phyloP scores from a whole-genome alignment of 208 protist species.

The Phytomonas sp. region DNA sequence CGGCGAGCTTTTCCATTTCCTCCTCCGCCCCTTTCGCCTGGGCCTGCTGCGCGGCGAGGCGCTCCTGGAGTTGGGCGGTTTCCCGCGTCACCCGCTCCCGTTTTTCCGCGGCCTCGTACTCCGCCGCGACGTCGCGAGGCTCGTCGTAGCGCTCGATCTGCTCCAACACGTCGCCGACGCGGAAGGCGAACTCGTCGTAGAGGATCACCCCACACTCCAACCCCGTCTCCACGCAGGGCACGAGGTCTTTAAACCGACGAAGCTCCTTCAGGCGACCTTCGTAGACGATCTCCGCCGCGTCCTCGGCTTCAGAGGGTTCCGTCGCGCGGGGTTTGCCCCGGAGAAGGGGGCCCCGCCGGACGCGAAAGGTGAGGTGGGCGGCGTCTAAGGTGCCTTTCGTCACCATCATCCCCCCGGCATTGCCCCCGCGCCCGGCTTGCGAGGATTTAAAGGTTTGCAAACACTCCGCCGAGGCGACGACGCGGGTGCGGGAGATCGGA shows the following conservation, averaged over 20 bases:
- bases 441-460: slow-evolving; percentile 79
- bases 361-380: slow-evolving; percentile 49
- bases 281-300: slow-evolving; percentile 55
- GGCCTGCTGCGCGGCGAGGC: slow-evolving; percentile 15
- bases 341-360: slow-evolving; percentile 66
- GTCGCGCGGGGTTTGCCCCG: too few relatives aligned
- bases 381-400: slow-evolving; percentile 67
- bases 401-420: slow-evolving; percentile 79
- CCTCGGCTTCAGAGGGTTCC: slow-evolving; percentile 12
- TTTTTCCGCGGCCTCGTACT: slow-evolving; percentile 61
- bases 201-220: slow-evolving; percentile 88
- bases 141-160: slow-evolving; percentile 72
- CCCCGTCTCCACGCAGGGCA: slow-evolving; percentile 74
- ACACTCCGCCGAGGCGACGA: slow-evolving; percentile 65
- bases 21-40: neutral
- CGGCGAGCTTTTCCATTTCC: slow-evolving; percentile 12
- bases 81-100: slow-evolving; percentile 58
- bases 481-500: slow-evolving; percentile 53
- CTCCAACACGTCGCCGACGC: slow-evolving; percentile 66
- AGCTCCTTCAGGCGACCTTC: slow-evolving; percentile 84
- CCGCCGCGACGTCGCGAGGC: slow-evolving; percentile 66
- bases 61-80: slow-evolving; percentile 39
- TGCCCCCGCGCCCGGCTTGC: slow-evolving; percentile 70
- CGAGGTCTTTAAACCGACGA: slow-evolving; percentile 83
- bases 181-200: slow-evolving; percentile 82